Evolutionary conservation across 257 asterid species (phyloP), one percentile per base, ranked within the genome.

Genomic region (Handroanthus guayacan): DNA sequence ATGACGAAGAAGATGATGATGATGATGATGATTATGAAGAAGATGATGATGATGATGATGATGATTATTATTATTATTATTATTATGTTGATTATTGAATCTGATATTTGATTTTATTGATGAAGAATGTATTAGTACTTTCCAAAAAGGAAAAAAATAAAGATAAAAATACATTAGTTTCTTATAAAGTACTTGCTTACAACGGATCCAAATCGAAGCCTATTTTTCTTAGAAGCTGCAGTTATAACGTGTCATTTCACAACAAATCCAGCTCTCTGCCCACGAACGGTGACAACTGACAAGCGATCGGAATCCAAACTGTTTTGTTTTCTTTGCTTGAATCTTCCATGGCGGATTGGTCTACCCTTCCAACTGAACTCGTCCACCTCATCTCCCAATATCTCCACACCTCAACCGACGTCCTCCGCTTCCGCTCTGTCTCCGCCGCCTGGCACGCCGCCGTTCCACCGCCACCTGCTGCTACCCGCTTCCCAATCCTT

Each of bases 391-490:
- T 89, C 14, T 82, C 88, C 75, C 81, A 74, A 44, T 81, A 81
- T 75, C 89, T 95, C 67, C 75, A 81, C 37, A 77, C 94, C 9
- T 86, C 92, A n/a, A 76, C 77, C 57, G 98, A 92, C 77, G 64
- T 87, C 85, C 87, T 86, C 62, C 95, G 97, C 41, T 95, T 91
- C 87, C 92, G 98, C 68, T 89, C 94, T 56, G 87, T 91, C 67
- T 95, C 96, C 84, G 69, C 93, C 71, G 10, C 96, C 47, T 95
- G 98, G 97, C 94, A 98, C 62, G 76, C 84, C 72, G 88, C 94
- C 52, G 83, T 78, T 48, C 76, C 82, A 1, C 74, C 84, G 0
- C 83, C 88, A 5, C 81, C 81, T 37, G 39, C 82, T 76, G 80
- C 82, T 41, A 51, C 83, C 63, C 87, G 96, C 73, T 92, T 84